Percentiles rank a stretch among this genome's conserved stretches.
Conservation (phyloP, 345 rosid genomes). For the Citrus australasica region DNA sequence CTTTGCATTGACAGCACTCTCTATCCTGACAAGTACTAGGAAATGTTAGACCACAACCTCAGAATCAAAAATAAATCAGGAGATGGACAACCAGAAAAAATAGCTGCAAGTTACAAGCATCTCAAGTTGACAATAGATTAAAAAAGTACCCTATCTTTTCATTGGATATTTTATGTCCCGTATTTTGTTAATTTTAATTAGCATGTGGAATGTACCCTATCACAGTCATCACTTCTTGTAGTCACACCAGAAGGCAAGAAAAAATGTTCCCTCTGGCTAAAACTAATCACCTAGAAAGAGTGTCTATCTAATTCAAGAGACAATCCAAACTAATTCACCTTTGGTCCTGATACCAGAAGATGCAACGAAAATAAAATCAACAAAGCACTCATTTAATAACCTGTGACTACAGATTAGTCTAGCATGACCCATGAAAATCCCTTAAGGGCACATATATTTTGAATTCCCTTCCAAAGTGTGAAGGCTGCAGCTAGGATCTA, state of each 20-base stretch:
- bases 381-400: no score
- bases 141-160: not conserved
- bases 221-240: not conserved
- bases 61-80: not conserved
- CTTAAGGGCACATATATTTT: not conserved
- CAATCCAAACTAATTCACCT: not conserved
- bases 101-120: not conserved
- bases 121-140: not conserved
- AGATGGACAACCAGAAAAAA: not conserved
- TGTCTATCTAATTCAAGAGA: not conserved
- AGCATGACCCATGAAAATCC: not conserved
- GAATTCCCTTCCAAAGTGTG: not conserved
- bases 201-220: not conserved
- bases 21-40: constrained; percentile 55
- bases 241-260: not conserved
- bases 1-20: constrained; percentile 60
- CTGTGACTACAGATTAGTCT: no score
- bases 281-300: not conserved
- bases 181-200: not conserved
- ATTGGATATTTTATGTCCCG: not conserved
- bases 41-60: constrained; percentile 11
- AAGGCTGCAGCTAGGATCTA: not conserved
- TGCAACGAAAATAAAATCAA: not conserved
- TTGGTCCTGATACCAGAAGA: not conserved
- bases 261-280: not conserved